Conservation (phyloP, 139 green algal species). For the Picochlorum sp. region DNA sequence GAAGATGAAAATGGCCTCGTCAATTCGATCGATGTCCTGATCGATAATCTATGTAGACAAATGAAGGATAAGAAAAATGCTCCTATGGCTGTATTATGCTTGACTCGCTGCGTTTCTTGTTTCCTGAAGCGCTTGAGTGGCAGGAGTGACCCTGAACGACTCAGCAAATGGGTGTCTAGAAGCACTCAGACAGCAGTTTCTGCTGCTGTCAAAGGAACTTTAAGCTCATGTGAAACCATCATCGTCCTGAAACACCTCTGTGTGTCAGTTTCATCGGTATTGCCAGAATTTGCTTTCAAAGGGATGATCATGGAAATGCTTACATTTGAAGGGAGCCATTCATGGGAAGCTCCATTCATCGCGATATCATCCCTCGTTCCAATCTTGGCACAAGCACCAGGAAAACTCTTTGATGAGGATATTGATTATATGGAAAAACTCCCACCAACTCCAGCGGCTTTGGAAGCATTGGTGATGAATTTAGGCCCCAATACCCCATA, state of each 20-base stretch:
- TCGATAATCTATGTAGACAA: slow-evolving; percentile 57
- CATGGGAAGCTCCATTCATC: slow-evolving; percentile 42
- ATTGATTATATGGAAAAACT: background rate
- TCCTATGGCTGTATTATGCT: slow-evolving; percentile 24
- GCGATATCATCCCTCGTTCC: slow-evolving; percentile 47
- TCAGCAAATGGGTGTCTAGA: slow-evolving; percentile 47
- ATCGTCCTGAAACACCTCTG: slow-evolving; percentile 45
- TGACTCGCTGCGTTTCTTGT: slow-evolving; percentile 21
- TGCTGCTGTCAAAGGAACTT: slow-evolving; percentile 42
- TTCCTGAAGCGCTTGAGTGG: slow-evolving; percentile 21
- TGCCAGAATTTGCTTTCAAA: slow-evolving; percentile 54
- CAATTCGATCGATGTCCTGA: slow-evolving; percentile 38
- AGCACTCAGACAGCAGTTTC: slow-evolving; percentile 36
- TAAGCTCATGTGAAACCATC: slow-evolving; percentile 41
- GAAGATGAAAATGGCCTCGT: slow-evolving; percentile 43
- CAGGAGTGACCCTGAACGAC: slow-evolving; percentile 7
- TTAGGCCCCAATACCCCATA: slow-evolving; percentile 26
- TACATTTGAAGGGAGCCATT: slow-evolving; percentile 27
- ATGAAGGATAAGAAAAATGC: slow-evolving; percentile 31
- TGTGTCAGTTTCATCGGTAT: slow-evolving; percentile 33
- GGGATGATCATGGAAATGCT: slow-evolving; percentile 68
- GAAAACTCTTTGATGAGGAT: slow-evolving; percentile 9
- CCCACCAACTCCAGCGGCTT: background rate
- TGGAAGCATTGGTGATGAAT: slow-evolving; percentile 13
- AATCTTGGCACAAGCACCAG: slow-evolving; percentile 28